Evolutionary conservation across 116 monocot genomes (phyloP), one percentile per base, ranked within the genome.

Genomic region (Zostera marina): DNA sequence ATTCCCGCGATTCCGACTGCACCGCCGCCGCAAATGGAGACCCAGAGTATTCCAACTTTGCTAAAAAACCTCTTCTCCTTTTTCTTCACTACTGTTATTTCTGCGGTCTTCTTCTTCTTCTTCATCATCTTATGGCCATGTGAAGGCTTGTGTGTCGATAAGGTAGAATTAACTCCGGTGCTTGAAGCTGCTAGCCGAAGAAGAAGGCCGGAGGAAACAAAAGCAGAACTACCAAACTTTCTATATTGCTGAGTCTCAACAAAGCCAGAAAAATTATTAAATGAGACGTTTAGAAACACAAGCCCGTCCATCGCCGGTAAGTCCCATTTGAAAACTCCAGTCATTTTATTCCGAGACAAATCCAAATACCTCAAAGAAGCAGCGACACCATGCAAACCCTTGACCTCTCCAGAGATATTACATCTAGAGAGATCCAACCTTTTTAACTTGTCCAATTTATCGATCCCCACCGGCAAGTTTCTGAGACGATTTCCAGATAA

Each of bases 181-280:
- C 17, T 59, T 43, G 44, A 22, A 19, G 13, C 25, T 17, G 59
- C 1, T 15, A 5, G 32, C 32, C 32, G 32, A 5, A 32, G 32
- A 32, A 75, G 42, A 9, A 54, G 56, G 13, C 88, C 88, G 16
- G 81, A 69, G 20, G 73, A 52, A 5, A 23, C 19, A 43, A 88
- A 88, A 23, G 94, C 73, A 0, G 84, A 79, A 8, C n/a, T 47
- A 3, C 82, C 85, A 32, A 88, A 88, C 61, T 72, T 85, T 11
- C 42, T 22, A 10, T 73, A n/a, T 6, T 51, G 38, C 19, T 40
- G 63, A 1, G 70, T 8, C 1, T 63, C 45, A 20, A 80, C 72
- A 1, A 4, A 8, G 3, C 96, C 96, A 9, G 89, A 69, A 70
- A 96, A 74, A 40, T 82, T 82, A 49, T 96, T 96, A 44, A 54